Conservation (phyloP, 1,139 yeast species). For the Pneumocystis canis region DNA sequence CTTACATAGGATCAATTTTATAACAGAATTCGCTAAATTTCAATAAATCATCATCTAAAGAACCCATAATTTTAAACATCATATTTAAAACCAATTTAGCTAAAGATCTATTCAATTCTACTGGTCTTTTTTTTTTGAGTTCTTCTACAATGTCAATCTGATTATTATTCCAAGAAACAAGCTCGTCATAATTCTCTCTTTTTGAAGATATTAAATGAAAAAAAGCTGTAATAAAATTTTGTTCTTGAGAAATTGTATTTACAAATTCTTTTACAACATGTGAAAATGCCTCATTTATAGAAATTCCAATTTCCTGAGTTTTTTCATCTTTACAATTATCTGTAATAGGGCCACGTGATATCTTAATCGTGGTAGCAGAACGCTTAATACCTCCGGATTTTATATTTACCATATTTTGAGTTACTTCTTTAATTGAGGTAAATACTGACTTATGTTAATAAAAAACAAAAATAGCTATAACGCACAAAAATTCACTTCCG, state of each 20-base stretch:
- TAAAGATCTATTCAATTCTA: slow-evolving; percentile 39
- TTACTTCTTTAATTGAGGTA: slow-evolving; percentile 8
- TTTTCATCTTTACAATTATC: slow-evolving; percentile 14
- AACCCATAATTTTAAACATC: slow-evolving; percentile 44
- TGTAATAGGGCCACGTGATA: slow-evolving; percentile 20
- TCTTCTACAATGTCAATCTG: slow-evolving; percentile 23
- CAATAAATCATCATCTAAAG: slow-evolving; percentile 32
- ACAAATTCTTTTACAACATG: slow-evolving; percentile 25
- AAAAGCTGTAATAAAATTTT: slow-evolving; percentile 46
- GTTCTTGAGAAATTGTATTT: slow-evolving; percentile 41
- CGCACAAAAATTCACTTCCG: slow-evolving; percentile 10
- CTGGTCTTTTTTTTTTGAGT: slow-evolving; percentile 18
- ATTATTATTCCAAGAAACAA: slow-evolving; percentile 27
- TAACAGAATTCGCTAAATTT: slow-evolving; percentile 26
- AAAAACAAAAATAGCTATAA: background rate
- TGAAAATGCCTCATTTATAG: slow-evolving; percentile 14
- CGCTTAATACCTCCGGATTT: slow-evolving; percentile 5
- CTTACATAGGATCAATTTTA: slow-evolving; percentile 28
- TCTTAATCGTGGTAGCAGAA: slow-evolving; percentile 15
- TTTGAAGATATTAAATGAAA: slow-evolving; percentile 51
- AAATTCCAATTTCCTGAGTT: slow-evolving; percentile 5
- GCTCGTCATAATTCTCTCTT: slow-evolving; percentile 35
- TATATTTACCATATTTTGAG: background rate
- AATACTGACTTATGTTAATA: slow-evolving; percentile 13
- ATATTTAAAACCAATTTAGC: slow-evolving; percentile 40